Percentiles rank a stretch among this genome's conserved stretches.
Evolutionary conservation across 305 asterid species (phyloP).

Genomic region (Fraxinus angustifolia): DNA sequence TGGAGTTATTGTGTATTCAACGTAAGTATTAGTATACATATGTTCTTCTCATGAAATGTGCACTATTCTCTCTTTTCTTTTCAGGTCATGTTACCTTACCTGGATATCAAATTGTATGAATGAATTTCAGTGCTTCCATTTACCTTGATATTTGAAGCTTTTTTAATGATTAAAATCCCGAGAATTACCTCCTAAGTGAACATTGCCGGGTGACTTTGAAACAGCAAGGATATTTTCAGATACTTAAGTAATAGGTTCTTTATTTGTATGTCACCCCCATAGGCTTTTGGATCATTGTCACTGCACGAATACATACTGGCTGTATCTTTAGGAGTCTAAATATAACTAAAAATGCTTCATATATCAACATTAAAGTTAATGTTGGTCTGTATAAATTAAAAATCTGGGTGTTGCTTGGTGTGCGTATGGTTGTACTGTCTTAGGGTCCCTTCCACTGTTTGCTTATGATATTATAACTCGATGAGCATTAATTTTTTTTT

Average conservation of each 20-base stretch:
- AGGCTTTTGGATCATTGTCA: not conserved
- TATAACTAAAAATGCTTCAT: not conserved
- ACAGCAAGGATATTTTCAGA: not conserved
- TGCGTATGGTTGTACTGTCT: not conserved
- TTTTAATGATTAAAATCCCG: not conserved
- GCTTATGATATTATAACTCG: not conserved
- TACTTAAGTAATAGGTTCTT: not conserved
- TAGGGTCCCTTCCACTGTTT: not conserved
- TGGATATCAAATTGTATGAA: not conserved
- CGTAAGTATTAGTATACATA: constrained; percentile 47
- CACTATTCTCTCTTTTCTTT: not conserved
- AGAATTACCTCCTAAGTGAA: not conserved
- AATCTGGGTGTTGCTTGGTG: not conserved
- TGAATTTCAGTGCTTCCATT: not conserved
- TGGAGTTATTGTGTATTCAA: constrained; percentile 88
- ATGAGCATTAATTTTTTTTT: not conserved
- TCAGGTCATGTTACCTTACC: not conserved
- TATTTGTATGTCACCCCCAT: not conserved
- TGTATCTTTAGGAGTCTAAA: not conserved
- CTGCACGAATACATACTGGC: not conserved
- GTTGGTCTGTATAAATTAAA: not conserved
- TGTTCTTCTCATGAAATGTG: constrained; percentile 11
- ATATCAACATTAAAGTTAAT: not conserved
- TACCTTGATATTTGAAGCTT: not conserved
- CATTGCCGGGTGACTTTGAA: not conserved